Evolutionary conservation across 306 rosid genomes (phyloP), one percentile per base, ranked within the genome.

Genomic region (Comarum palustre): DNA sequence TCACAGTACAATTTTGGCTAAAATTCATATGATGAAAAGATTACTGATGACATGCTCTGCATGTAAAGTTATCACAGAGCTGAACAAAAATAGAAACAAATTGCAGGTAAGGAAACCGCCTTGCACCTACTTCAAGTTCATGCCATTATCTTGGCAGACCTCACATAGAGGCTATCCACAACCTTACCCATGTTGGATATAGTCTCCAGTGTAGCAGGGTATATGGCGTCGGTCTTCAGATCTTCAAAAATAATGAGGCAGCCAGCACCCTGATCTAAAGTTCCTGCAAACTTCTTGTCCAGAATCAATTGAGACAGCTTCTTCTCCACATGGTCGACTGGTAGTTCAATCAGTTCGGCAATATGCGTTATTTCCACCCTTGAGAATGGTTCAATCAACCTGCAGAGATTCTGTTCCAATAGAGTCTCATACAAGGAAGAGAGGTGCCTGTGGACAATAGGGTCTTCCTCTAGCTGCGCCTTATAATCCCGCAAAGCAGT

Each of bases 131-230:
- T 10, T 51, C 43, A 38, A 71, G 68, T 71, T 90, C 85, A 90
- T 0, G 96, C 90, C 97, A 90, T 87, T 70, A 93, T 90, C 89
- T 93, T 93, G 36, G 98, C 98, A 82, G 98, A 93, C 77, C 96
- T 88, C 70, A 87, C 88, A 57, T 89, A 93, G 65, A 91, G 96
- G 85, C 96, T 93, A 73, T 89, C 98, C 24, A 90, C 98, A 5
- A 93, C 97, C 86, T 93, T 90, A 73, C 97, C 98, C 19, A 89
- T 75, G 48, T 93, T 93, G 19, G 94, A 79, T 81, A 93, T 85
- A 65, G 98, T 93, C 67, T 90, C 98, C 65, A 93, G 71, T 1
- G 97, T 87, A 42, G 96, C 87, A 2, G 82, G 85, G 72, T 77
- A 84, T 62, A 84, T 84, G 11, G 87, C 81, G 16, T 84, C 87